Percentiles rank a stretch among this genome's conserved stretches.
phyloP scores from a whole-genome alignment of 352 stramenopile genomes.

The Phytophthora chlamydospora region DNA sequence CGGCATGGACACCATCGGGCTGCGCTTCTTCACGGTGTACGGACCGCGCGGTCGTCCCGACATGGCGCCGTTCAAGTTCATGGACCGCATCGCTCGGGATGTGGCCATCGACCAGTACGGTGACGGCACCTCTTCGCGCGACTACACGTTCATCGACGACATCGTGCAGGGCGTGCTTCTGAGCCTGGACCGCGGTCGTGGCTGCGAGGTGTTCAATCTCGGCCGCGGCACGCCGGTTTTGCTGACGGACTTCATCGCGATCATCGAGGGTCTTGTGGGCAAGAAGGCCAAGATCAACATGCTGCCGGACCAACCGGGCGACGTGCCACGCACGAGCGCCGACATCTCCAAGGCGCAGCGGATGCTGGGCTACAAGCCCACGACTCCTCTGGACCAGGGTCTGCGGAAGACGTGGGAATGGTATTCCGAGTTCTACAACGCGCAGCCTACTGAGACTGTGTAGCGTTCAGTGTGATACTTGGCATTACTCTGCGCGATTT shows the following conservation, averaged over 20 bases:
- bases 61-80: slow-evolving; percentile 99
- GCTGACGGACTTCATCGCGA: slow-evolving; percentile 95
- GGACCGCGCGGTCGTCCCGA: slow-evolving; percentile 95
- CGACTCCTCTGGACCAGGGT: slow-evolving; percentile 92
- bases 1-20: slow-evolving; percentile 92
- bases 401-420: slow-evolving; percentile 94
- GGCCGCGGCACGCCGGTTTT: slow-evolving; percentile 93
- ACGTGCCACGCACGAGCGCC: slow-evolving; percentile 96
- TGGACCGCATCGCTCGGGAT: slow-evolving; percentile 93
- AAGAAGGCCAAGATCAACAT: slow-evolving; percentile 95
- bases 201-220: slow-evolving; percentile 98
- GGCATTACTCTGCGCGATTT: too few species aligned
- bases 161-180: slow-evolving; percentile 96
- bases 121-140: slow-evolving; percentile 93
- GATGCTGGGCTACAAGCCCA: slow-evolving; percentile 96
- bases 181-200: slow-evolving; percentile 64
- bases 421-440: slow-evolving; percentile 86
- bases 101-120: slow-evolving; percentile 97
- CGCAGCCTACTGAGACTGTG: not conserved
- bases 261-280: slow-evolving; percentile 94
- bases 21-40: slow-evolving; percentile 99
- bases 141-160: slow-evolving; percentile 99
- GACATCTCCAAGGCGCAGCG: slow-evolving; percentile 95
- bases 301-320: slow-evolving; percentile 95
- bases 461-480: not conserved